Base-by-base conservation (phyloP, 768 basidiomycete genomes). In the Russula vinacea region DNA sequence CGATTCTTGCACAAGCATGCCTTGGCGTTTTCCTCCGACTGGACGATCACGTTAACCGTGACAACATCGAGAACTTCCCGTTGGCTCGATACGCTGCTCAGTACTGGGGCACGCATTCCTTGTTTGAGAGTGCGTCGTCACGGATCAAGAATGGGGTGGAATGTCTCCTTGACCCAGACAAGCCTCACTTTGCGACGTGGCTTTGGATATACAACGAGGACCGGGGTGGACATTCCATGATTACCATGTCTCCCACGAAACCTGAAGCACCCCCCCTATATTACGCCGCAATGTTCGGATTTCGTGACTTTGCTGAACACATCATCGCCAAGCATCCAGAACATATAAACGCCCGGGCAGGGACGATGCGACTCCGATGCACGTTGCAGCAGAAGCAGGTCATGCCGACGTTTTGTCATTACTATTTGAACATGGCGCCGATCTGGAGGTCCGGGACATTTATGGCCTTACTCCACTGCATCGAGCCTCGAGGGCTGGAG, bases 401-500 rank as follows among this genome's bases (percentile, higher is more conserved):
- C 29, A 29, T 29, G 29, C 29, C 29, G 29, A 29, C 29, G 5
- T 29, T 29, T 29, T 29, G 29, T 29, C 29, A 29, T 29, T 29
- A 29, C 29, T 29, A 29, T 5, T 29, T 5, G 29, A 29, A 29
- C 29, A 29, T 29, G 29, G 29, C 29, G 29, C 29, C 2, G 29
- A 29, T 29, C 2, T 29, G 29, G 5, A 29, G 2, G 29, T 2
- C 29, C 29, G 5, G 29, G 8, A 39, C 37, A n/a, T n/a, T n/a
- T n/a, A n/a, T n/a, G 32, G 33, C 33, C 11, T 2, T 3, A 57
- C 42, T 5, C 42, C 56, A 33, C 26, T 57, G 19, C 7, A 13
- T 29, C 0, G 0, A 5, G 42, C 42, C 3, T 19, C 42, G 9
- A 0, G 2, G 2, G 2, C 1, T 1, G 42, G 56, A 8, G 29